Evolutionary conservation across 2,329 filamentous ascomycete genomes (phyloP), one percentile per base, ranked within the genome.

Genomic region (Orbilia brochopaga): DNA sequence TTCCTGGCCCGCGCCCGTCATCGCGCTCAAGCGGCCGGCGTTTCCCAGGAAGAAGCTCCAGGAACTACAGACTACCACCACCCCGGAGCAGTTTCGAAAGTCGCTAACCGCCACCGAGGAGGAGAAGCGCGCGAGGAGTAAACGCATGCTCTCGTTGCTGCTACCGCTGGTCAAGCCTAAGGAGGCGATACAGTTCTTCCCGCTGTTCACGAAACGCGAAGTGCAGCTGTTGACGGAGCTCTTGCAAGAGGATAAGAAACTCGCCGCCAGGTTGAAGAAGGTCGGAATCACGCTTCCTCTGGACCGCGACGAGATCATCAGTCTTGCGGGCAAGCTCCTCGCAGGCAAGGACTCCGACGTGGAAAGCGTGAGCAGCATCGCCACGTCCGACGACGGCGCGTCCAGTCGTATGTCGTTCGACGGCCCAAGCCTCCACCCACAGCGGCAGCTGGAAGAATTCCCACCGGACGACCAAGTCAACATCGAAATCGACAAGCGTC

Each of bases 1-100:
- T 40, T 70, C 66, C 15, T 70, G 66, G 66, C 66, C 66, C 5
- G 59, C 54, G 21, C 59, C 59, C 10, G 40, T 70, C 30, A 59
- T 70, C 32, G 21, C 66, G 13, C 66, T 70, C 48, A 70, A 64
- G 35, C 48, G 66, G 42, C 66, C 66, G 4, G 44, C 66, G 15
- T 70, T 70, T 23, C 66, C 66, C 30, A 70, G 66, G 66, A 70
- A 70, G 40, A 70, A 64, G 32, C 53, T 70, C 50, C 66, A 70
- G 66, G 66, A 70, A 17, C 46, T 70, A 24, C 66, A 70, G 24
- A 70, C 66, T 10, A 62, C 35, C 1, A 70, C 66, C 11, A 70
- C 66, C 10, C 66, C 58, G 19, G 66, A 70, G 27, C 53, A 70
- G 61, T 70, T 70, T 37, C 54, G 59, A 48, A 70, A 60, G 44